Evolutionary conservation across 2,329 filamentous ascomycete species (phyloP).

Genomic region (Colletotrichum agaves): DNA sequence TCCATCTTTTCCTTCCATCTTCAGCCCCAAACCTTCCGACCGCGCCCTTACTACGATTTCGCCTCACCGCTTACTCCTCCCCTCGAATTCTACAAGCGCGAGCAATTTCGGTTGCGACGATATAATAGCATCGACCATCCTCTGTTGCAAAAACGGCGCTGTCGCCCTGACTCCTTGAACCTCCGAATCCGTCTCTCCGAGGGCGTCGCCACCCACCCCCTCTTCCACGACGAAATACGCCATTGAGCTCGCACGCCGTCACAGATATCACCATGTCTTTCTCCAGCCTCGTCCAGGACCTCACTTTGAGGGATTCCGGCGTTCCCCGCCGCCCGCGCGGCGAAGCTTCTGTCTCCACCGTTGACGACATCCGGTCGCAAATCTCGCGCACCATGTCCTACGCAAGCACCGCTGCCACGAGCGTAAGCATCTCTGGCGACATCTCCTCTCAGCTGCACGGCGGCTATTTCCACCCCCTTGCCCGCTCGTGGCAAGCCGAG

Average conservation of each 20-base stretch:
- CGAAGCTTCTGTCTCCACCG: constrained; percentile 62
- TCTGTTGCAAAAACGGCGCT: constrained; percentile 1
- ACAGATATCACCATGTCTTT: constrained; percentile 66
- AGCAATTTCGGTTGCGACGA: constrained; percentile 12
- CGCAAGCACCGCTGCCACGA: constrained; percentile 73
- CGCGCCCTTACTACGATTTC: background rate
- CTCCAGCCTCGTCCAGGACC: constrained; percentile 73
- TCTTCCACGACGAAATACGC: background rate
- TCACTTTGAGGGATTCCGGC: constrained; percentile 67
- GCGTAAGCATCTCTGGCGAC: constrained; percentile 76
- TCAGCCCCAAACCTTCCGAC: constrained; percentile 12
- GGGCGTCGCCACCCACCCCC: constrained; percentile 12
- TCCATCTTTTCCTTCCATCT: constrained; percentile 2
- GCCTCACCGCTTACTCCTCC: constrained; percentile 4
- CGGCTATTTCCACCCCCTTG: constrained; percentile 83
- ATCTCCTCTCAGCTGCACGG: constrained; percentile 87
- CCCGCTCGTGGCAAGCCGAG: constrained; percentile 85
- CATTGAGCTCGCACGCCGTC: background rate
- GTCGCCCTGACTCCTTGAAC: background rate
- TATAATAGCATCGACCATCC: background rate
- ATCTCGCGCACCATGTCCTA: constrained; percentile 74
- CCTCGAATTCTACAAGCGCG: background rate
- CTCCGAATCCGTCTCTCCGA: background rate
- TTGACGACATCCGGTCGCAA: constrained; percentile 70
- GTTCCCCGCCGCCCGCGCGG: constrained; percentile 59